phyloP scores from a whole-genome alignment of 139 green algal species.

The Diplosphaera chodatii region DNA sequence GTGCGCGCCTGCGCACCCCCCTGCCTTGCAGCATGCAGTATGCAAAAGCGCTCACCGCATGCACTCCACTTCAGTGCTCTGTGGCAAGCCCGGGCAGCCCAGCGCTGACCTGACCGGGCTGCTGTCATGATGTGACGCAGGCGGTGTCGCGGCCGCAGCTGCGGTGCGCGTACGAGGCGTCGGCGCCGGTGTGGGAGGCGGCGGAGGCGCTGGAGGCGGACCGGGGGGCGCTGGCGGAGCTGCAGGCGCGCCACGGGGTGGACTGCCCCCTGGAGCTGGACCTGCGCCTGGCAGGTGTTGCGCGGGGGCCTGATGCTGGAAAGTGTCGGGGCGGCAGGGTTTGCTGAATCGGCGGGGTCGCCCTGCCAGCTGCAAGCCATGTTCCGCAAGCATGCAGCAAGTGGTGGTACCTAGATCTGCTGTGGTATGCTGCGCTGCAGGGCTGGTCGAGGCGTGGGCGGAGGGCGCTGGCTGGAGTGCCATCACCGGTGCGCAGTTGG shows the following conservation, averaged over 20 bases:
- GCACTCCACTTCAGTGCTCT: too few species aligned
- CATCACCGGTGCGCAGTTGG: conserved; percentile 39
- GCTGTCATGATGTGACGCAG: too few species aligned
- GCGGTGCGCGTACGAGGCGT: conserved; percentile 41
- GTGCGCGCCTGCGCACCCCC: conserved; percentile 15
- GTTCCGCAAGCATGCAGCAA: too few species aligned
- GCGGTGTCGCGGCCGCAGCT: conserved; percentile 19
- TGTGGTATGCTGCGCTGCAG: conserved; percentile 27
- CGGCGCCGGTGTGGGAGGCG: conserved; percentile 23
- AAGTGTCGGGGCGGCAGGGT: too few species aligned
- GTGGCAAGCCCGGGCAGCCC: too few species aligned
- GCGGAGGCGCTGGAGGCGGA: conserved; percentile 51
- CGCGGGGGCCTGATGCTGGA: too few species aligned
- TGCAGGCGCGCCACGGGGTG: conserved; percentile 43
- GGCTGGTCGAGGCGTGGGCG: conserved; percentile 79
- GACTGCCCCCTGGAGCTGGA: conserved; percentile 48
- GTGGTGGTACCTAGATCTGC: too few species aligned
- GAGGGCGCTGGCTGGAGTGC: conserved; percentile 55
- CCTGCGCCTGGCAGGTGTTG: conserved; percentile 48
- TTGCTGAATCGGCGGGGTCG: too few species aligned
- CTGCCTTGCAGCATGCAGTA: too few species aligned
- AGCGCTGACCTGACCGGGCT: too few species aligned
- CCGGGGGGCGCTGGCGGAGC: conserved; percentile 38
- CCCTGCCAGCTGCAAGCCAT: too few species aligned
- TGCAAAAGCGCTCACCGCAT: too few species aligned